Base-by-base conservation (phyloP, 805 yeast genomes). In the Zygosaccharomyces kombuchaensis region DNA sequence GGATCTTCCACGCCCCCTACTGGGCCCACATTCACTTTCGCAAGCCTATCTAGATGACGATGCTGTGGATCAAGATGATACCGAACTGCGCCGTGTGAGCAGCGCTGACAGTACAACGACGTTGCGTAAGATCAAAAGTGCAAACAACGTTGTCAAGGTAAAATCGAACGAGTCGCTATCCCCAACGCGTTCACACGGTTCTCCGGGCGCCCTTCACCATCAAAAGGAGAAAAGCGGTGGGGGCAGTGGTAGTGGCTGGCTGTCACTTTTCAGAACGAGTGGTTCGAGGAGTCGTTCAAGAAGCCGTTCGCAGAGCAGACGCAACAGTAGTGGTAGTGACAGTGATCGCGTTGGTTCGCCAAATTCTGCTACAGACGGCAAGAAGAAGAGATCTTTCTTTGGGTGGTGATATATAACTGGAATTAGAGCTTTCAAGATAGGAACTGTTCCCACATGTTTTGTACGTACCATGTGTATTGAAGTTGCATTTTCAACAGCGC, bases 71-170 rank as follows among this genome's bases (percentile, higher is more conserved):
- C 16, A n/a, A 7, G 21, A 16, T 9, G 50, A 41, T 34, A 10
- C 16, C 40, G 42, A 51, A 21, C 13, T 48, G 17, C 48, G 51
- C 36, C 45, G 41, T 35, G 17, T 31, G 30, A 37, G 43, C 43
- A 32, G 35, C 14, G 34, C 32, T 21, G 45, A 38, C 39, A 38
- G 43, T 23, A 6, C 39, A 13, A 40, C 16, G 4, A 30, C 54
- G 2, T 32, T 58, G 26, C 44, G 62, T 21, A 60, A 58, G 38
- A 55, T 56, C 1, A 51, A 55, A 30, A 57, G 62, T 42, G 47
- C 65, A n/a, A 49, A 49, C 29, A 50, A 49, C 9, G 38, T 52
- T 8, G 45, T 46, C 25, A 54, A 50, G 21, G 42, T 40, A 13
- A 53, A 48, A 34, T 52, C 59, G 8, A 46, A 39, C 29, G 55